phyloP scores from a whole-genome alignment of 495 filamentous ascomycete species.

The Cryomyces minteri region DNA sequence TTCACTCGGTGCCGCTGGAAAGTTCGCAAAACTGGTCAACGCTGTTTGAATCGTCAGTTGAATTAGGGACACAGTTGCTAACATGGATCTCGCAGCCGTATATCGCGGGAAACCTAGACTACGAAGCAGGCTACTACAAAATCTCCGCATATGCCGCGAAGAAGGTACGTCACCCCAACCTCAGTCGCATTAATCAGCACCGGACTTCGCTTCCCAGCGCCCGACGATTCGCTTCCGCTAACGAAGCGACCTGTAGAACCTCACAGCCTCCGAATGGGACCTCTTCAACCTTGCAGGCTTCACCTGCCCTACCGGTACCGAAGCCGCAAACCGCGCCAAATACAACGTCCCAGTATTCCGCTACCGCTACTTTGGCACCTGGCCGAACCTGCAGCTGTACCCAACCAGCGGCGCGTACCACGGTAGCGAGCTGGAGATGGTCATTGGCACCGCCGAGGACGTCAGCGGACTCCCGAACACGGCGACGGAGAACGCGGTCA shows the following conservation, averaged over 20 bases:
- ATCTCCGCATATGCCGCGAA: slow-evolving; percentile 17
- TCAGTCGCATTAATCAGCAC: too few relatives aligned
- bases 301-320: slow-evolving; percentile 23
- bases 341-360: slow-evolving; percentile 27
- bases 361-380: slow-evolving; percentile 32
- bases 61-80: too few relatives aligned
- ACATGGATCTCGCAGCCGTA: not conserved
- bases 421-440: slow-evolving; percentile 26
- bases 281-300: slow-evolving; percentile 26
- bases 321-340: slow-evolving; percentile 17
- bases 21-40: slow-evolving; percentile 1
- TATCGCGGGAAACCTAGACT: slow-evolving; percentile 26
- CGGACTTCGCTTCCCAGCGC: too few relatives aligned
- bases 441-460: slow-evolving; percentile 26
- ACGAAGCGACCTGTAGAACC: not conserved
- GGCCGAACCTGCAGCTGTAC: slow-evolving; percentile 26
- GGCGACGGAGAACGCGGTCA: slow-evolving; percentile 15
- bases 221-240: too few relatives aligned
- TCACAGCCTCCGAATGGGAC: slow-evolving; percentile 18
- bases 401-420: slow-evolving; percentile 30
- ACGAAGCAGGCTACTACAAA: slow-evolving; percentile 27
- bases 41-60: too few relatives aligned
- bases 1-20: not conserved
- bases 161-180: not conserved
- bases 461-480: slow-evolving; percentile 20